These are phyloP conservation scores for Ochetophila trinervis DNA, from an alignment of 306 rosid genomes.

Conservation along the genomic window DNA sequence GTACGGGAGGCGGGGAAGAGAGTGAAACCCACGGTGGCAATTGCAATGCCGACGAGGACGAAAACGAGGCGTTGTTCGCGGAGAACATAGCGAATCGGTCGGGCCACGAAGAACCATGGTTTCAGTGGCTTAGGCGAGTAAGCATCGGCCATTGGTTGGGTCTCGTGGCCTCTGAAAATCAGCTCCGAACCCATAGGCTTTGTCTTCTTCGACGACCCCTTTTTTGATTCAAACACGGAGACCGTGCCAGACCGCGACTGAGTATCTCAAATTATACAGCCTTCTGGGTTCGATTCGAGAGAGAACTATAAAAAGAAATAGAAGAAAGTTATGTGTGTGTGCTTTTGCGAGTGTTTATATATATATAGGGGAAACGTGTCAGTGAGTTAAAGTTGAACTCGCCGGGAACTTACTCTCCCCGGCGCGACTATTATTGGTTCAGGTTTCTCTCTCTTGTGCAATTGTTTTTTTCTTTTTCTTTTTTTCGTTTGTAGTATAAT, in stretches of 20 bases:
- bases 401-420: constrained; percentile 32
- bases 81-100: constrained; percentile 78
- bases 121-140: constrained; percentile 73
- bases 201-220: background rate
- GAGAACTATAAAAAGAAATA: background rate
- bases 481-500: background rate
- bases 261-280: background rate
- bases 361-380: background rate
- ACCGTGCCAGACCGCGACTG: too few relatives aligned
- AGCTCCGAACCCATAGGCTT: constrained; percentile 51
- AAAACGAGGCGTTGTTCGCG: constrained; percentile 81
- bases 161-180: constrained; percentile 78
- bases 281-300: background rate
- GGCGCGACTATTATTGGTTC: constrained; percentile 5
- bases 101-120: constrained; percentile 65
- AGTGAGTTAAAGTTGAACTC: constrained; percentile 15
- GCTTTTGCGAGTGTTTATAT: background rate
- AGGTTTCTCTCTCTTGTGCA: background rate
- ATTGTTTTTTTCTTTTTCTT: background rate
- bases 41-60: constrained; percentile 67
- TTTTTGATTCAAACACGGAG: too few relatives aligned
- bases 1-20: constrained; percentile 38
- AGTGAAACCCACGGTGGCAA: constrained; percentile 62
- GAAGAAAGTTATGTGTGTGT: background rate
- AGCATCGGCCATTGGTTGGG: constrained; percentile 44